These are phyloP conservation scores for Rhodotorula graminis DNA, from an alignment of 768 basidiomycete species.

Conservation along the genomic window DNA sequence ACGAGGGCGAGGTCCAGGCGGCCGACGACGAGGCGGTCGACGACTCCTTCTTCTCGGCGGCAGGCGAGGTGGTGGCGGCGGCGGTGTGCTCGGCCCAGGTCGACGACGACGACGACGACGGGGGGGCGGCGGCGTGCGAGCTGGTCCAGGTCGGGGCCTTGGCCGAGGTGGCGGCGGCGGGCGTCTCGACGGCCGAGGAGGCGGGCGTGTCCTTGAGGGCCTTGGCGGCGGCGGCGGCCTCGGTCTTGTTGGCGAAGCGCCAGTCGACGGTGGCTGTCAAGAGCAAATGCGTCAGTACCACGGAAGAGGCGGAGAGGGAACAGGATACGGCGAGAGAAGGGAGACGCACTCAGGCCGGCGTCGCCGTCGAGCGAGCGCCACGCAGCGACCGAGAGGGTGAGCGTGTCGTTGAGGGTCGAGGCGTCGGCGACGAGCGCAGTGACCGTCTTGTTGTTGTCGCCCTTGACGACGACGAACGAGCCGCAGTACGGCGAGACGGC, in stretches of 20 bases:
- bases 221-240: constrained; percentile 48
- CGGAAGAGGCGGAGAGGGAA: too few relatives aligned
- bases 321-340: neutral
- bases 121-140: neutral
- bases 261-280: constrained; percentile 20
- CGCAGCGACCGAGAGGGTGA: constrained; percentile 33
- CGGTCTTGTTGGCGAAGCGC: constrained; percentile 37
- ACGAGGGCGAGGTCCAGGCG: neutral
- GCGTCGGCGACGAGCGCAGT: constrained; percentile 67
- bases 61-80: neutral
- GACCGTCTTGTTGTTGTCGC: constrained; percentile 55
- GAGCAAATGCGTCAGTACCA: neutral
- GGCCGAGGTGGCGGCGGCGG: neutral
- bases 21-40: neutral
- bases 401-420: constrained; percentile 45
- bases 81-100: neutral
- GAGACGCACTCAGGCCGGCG: constrained; percentile 9
- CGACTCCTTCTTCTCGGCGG: neutral
- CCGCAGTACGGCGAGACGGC: constrained; percentile 62
- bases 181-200: constrained; percentile 30
- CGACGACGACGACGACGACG: neutral
- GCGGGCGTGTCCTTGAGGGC: constrained; percentile 45
- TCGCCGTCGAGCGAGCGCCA: constrained; percentile 48
- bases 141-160: constrained; percentile 5
- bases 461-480: constrained; percentile 60